Evolutionary conservation across 768 basidiomycete species (phyloP), one percentile per base, ranked within the genome.

Genomic region (Hydnomerulius pinastri): DNA sequence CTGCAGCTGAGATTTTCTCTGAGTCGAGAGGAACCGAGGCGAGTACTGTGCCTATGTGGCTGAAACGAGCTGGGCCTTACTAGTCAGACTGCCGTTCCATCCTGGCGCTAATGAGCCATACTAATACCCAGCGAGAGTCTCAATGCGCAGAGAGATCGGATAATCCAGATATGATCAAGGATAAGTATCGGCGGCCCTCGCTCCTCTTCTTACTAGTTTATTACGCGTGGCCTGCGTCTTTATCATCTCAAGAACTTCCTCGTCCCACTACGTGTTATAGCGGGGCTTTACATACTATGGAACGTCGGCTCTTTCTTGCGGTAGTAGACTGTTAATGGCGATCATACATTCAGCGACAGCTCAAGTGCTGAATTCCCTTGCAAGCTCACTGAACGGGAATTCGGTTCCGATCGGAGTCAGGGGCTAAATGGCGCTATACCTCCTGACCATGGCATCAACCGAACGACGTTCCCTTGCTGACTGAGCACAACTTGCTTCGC

Each of bases 371-470:
- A 17, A 43, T 24, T n/a, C n/a, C n/a, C n/a, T n/a, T n/a, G n/a
- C n/a, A n/a, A n/a, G n/a, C n/a, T n/a, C n/a, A n/a, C n/a, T n/a
- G n/a, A n/a, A n/a, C n/a, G n/a, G n/a, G n/a, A n/a, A n/a, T n/a
- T n/a, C n/a, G n/a, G n/a, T n/a, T n/a, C n/a, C n/a, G n/a, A 42
- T 20, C 10, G 32, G 23, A 23, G 23, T 21, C 13, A 25, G 24
- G 40, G 15, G 11, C 15, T 24, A 23, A 42, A 54, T 65, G 29
- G 18, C 61, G 64, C 45, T 41, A 64, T 57, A 42, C 45, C 49
- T 53, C 36, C 50, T 43, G 37, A 54, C 37, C 51, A 59, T 63
- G 54, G 45, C 48, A 39, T 41, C 49, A 59, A 29, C 30, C 28
- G 4, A 5, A 35, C 13, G 30, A 7, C 15, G 28, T 55, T 11